Conservation (phyloP, 768 basidiomycete species). For the Trametes elegans region DNA sequence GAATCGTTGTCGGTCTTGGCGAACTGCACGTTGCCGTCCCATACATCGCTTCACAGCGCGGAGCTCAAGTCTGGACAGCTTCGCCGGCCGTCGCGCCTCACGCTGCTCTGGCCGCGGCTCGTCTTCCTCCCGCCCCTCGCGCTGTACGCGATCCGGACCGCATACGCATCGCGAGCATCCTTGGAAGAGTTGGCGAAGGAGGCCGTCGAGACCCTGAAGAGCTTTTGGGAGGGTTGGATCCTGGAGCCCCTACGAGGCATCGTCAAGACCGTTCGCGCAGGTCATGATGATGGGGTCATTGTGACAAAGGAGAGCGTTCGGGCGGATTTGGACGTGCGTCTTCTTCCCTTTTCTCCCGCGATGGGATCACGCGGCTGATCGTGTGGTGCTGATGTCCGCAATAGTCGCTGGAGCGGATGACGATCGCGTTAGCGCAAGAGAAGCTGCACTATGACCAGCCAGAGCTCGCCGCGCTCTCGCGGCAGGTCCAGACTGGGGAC, state of each 20-base stretch:
- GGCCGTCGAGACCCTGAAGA: conserved; percentile 59
- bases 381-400: background rate
- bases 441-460: conserved; percentile 61
- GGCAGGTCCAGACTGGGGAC: conserved; percentile 73
- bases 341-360: background rate
- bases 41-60: conserved; percentile 12
- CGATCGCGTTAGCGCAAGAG: conserved; percentile 79
- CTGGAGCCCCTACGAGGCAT: conserved; percentile 84
- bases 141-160: conserved; percentile 46
- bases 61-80: conserved; percentile 40
- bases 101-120: conserved; percentile 79
- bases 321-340: conserved; percentile 77
- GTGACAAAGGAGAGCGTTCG: conserved; percentile 79
- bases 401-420: conserved; percentile 92
- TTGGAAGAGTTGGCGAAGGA: conserved; percentile 57
- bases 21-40: conserved; percentile 13
- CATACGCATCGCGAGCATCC: conserved; percentile 60
- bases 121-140: conserved; percentile 72
- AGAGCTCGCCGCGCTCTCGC: conserved; percentile 65
- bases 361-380: background rate
- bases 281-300: conserved; percentile 72
- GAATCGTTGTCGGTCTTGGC: conserved; percentile 22
- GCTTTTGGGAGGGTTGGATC: conserved; percentile 82
- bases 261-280: conserved; percentile 76
- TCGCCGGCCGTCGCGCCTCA: conserved; percentile 63